phyloP scores from a whole-genome alignment of 495 filamentous ascomycete species.

The Gamarada debralockiae region DNA sequence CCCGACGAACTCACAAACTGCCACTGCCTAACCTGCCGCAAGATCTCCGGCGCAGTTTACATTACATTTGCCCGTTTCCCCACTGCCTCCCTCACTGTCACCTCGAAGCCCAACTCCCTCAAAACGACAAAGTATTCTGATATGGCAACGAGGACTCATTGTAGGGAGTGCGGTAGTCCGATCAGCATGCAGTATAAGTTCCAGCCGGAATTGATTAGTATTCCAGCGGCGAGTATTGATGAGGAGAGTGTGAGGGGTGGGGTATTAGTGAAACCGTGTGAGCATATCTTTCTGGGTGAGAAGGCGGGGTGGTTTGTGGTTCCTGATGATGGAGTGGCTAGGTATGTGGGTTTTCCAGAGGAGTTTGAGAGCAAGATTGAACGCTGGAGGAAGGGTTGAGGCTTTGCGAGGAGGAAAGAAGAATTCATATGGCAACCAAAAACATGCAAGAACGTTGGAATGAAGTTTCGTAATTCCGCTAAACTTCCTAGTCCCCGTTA shows the following conservation, averaged over 20 bases:
- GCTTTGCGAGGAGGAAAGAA: neutral
- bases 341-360: conserved; percentile 12
- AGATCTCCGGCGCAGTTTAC: conserved; percentile 21
- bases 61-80: conserved; percentile 20
- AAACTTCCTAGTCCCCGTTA: too few species aligned
- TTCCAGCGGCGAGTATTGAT: conserved; percentile 22
- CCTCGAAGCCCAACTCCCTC: neutral
- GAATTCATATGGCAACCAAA: neutral
- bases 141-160: conserved; percentile 15
- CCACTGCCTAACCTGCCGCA: conserved; percentile 23
- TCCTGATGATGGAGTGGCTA: conserved; percentile 16
- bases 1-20: conserved; percentile 22
- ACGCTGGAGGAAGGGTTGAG: conserved; percentile 12
- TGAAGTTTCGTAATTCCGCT: too few species aligned
- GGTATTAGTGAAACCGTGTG: conserved; percentile 5
- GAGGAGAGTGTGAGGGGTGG: conserved; percentile 23
- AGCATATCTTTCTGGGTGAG: conserved; percentile 23
- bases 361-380: conserved; percentile 20
- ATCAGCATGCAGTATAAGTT: conserved; percentile 24
- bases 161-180: conserved; percentile 19
- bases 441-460: too few species aligned
- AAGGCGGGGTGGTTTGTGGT: conserved; percentile 19
- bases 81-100: conserved; percentile 7
- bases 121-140: conserved; percentile 13
- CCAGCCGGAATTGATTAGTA: conserved; percentile 14